Evolutionary conservation across 2,329 filamentous ascomycete species (phyloP).

Genomic region (Pestalotiopsis sp.): DNA sequence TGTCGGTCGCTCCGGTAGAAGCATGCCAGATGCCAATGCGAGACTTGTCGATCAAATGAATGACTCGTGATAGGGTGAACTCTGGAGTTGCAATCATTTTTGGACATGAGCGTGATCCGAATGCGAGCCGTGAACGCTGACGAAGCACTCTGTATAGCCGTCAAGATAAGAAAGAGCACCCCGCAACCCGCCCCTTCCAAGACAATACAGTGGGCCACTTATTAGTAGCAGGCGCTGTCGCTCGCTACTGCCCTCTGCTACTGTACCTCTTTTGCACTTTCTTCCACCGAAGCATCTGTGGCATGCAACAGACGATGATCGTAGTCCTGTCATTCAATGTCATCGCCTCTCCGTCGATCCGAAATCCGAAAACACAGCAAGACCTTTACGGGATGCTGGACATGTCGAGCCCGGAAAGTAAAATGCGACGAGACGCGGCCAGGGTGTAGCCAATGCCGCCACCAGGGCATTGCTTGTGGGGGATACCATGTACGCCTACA

Average conservation of each 20-base stretch:
- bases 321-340: neutral
- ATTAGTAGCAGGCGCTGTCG: conserved; percentile 1
- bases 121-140: conserved; percentile 31
- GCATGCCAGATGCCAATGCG: too few relatives aligned
- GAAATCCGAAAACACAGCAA: conserved; percentile 25
- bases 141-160: too few relatives aligned
- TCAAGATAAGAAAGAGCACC: conserved; percentile 20
- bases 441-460: conserved; percentile 34
- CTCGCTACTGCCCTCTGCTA: neutral
- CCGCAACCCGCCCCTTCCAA: neutral
- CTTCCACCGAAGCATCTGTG: neutral
- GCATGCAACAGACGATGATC: neutral
- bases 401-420: conserved; percentile 38
- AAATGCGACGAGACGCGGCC: conserved; percentile 40
- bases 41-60: neutral
- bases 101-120: neutral
- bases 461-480: conserved; percentile 30
- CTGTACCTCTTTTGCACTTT: neutral
- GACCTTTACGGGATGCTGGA: conserved; percentile 37
- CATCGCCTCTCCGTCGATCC: neutral
- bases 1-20: too few relatives aligned
- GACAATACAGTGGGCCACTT: neutral
- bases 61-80: neutral
- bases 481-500: conserved; percentile 33
- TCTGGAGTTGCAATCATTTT: neutral